These are phyloP conservation scores for Verticillium nonalfalfae DNA, from an alignment of 2,329 filamentous ascomycete genomes.

Conservation along the genomic window DNA sequence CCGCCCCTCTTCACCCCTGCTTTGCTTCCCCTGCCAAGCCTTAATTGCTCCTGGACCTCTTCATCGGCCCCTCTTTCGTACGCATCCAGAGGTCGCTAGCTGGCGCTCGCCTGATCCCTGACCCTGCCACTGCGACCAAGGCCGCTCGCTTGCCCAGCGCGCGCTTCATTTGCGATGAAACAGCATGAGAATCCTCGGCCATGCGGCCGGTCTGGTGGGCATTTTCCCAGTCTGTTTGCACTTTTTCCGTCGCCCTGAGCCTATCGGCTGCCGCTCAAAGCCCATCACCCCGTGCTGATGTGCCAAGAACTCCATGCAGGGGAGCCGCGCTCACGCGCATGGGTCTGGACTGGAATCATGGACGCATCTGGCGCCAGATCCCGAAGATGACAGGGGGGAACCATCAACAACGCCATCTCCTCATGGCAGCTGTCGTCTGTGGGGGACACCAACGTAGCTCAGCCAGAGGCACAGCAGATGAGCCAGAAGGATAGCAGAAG, in stretches of 20 bases:
- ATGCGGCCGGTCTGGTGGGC: background rate
- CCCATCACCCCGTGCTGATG: slow-evolving; percentile 2
- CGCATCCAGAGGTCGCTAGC: background rate
- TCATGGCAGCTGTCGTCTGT: background rate
- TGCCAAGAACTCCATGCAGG: background rate
- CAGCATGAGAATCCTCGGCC: background rate
- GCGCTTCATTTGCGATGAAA: slow-evolving; percentile 1
- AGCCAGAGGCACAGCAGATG: background rate
- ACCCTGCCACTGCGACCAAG: background rate
- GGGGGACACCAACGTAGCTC: background rate
- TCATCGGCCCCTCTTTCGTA: background rate
- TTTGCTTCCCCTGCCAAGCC: background rate
- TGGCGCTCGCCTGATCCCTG: background rate
- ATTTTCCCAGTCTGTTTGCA: background rate
- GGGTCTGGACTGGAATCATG: background rate
- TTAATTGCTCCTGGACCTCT: background rate
- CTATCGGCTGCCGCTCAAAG: background rate
- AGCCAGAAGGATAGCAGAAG: background rate
- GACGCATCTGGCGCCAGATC: background rate
- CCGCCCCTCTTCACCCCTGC: background rate
- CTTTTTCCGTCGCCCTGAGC: background rate
- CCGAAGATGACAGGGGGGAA: background rate
- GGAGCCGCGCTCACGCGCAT: background rate
- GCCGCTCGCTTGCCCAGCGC: background rate
- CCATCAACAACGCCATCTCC: background rate